phyloP scores from a whole-genome alignment of 768 basidiomycete genomes.

The Calocybe indica region DNA sequence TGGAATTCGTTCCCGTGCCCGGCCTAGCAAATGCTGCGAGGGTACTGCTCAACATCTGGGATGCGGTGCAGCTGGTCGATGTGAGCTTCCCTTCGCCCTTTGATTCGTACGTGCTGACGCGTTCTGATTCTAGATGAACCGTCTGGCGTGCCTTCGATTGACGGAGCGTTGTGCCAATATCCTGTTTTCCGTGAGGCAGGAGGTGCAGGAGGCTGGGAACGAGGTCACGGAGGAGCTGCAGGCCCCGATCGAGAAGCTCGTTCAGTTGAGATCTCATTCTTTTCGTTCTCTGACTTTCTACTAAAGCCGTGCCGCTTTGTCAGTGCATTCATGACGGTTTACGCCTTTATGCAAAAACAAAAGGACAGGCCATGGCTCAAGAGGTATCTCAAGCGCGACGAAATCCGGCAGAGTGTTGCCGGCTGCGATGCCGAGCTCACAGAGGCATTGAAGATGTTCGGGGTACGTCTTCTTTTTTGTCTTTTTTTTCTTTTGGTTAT shows the following conservation, averaged over 20 bases:
- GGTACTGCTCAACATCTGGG: slow-evolving; percentile 59
- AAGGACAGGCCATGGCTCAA: slow-evolving; percentile 64
- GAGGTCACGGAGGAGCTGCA: slow-evolving; percentile 39
- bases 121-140: slow-evolving; percentile 44
- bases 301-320: background rate
- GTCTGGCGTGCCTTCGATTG: slow-evolving; percentile 62
- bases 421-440: slow-evolving; percentile 47
- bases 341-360: slow-evolving; percentile 48
- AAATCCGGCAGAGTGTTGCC: slow-evolving; percentile 48
- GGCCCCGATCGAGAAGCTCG: slow-evolving; percentile 43
- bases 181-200: slow-evolving; percentile 52
- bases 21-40: slow-evolving; percentile 48
- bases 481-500: too few relatives aligned
- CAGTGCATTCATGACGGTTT: slow-evolving; percentile 38
- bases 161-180: slow-evolving; percentile 68
- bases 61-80: slow-evolving; percentile 51
- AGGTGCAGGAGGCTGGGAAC: slow-evolving; percentile 49
- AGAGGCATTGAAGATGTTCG: slow-evolving; percentile 53
- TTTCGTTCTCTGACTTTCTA: background rate
- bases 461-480: slow-evolving; percentile 21
- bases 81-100: slow-evolving; percentile 29
- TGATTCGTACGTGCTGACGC: too few relatives aligned
- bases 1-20: slow-evolving; percentile 47
- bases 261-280: slow-evolving; percentile 25
- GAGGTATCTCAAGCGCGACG: slow-evolving; percentile 69